Evolutionary conservation across 2,329 filamentous ascomycete species (phyloP), one percentile per base, ranked within the genome.

Genomic region (Talaromyces sp.): DNA sequence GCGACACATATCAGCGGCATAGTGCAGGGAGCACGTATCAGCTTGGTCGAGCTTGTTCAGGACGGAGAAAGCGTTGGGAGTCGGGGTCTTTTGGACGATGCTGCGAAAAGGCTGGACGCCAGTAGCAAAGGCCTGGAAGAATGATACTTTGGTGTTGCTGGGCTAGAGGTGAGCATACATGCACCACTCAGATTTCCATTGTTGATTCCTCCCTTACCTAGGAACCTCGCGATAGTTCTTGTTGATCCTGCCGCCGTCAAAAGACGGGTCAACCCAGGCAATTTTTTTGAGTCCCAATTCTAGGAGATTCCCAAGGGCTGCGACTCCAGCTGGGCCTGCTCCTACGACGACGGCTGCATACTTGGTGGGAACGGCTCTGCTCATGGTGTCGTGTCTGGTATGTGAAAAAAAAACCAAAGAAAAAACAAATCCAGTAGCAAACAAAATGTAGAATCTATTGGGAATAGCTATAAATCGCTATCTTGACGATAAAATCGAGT

Each of bases 151-250:
- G 60, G 85, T 88, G 68, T 88, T 88, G 65, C 79, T 83, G 60
- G 27, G 27, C 14, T 29, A 14, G 5, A 31, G 24, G 17, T 50
- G 41, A n/a, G 27, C 8, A 38, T 19, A 11, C 31, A 38, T 29
- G 26, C 41, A n/a, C 10, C n/a, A 21, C 9, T 35, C 19, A 9
- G 3, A 3, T 51, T 21, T 46, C n/a, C 12, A 1, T 35, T 1
- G 12, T 21, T 29, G 19, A n/a, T n/a, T n/a, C n/a, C n/a, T 9
- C 24, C 74, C 61, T 35, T 65, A 77, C 75, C 78, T 81, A 17
- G 85, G 85, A 21, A 87, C 85, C 67, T 86, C 84, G 54, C 84
- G 78, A 67, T 88, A 88, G 67, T 76, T 77, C 61, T 76, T 74
- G 64, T 81, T 75, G 32, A 85, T 74, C 48, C 82, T 74, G 4